phyloP scores from a whole-genome alignment of 495 filamentous ascomycete species.

The Lichenothelia convexa region DNA sequence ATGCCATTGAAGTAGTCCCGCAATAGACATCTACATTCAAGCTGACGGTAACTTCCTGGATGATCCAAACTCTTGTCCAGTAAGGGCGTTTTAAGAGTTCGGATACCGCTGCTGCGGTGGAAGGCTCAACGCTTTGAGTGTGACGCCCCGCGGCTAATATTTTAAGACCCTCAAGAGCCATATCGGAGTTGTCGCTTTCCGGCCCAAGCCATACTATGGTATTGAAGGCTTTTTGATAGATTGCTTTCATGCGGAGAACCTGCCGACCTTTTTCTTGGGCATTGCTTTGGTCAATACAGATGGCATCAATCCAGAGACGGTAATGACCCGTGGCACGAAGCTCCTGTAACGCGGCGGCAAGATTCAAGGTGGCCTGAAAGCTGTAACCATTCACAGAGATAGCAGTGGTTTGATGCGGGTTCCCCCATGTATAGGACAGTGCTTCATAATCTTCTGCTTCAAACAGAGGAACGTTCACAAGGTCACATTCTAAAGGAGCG shows the following conservation, averaged over 20 bases:
- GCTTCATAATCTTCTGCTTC: no score
- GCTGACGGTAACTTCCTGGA: no score
- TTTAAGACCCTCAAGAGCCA: not conserved
- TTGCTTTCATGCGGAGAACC: conserved; percentile 16
- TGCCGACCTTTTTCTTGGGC: conserved; percentile 14
- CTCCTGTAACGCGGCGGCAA: not conserved
- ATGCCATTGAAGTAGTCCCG: no score
- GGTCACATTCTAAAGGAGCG: no score
- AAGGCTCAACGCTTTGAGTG: not conserved
- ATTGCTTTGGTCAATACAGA: conserved; percentile 23
- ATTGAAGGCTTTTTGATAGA: conserved; percentile 9
- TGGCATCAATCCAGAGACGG: conserved; percentile 21
- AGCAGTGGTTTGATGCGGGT: not conserved
- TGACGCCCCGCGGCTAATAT: not conserved
- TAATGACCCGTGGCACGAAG: not conserved
- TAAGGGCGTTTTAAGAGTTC: not conserved
- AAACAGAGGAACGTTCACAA: no score
- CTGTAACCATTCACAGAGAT: conserved; percentile 1
- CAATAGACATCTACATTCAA: no score
- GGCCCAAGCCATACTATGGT: not conserved
- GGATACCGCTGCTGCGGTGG: not conserved
- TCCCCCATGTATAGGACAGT: conserved; percentile 5
- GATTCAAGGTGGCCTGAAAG: conserved; percentile 2
- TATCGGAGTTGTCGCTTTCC: not conserved
- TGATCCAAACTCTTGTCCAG: not conserved